Conservation (phyloP, 2,329 filamentous ascomycete genomes). For the Colletotrichum sp. region DNA sequence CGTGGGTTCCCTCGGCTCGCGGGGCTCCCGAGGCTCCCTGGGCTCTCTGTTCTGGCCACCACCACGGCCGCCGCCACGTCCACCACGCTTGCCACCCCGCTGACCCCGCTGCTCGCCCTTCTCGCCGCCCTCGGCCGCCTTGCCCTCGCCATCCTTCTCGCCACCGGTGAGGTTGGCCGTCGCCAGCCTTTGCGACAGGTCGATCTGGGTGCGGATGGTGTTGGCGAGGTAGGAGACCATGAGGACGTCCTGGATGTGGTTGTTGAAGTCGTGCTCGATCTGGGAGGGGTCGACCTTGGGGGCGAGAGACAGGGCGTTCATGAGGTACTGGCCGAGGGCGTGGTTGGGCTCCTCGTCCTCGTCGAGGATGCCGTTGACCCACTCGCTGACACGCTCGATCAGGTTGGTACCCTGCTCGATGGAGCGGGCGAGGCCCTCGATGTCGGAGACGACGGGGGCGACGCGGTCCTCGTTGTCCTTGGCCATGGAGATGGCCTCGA, state of each 20-base stretch:
- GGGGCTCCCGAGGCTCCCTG: conserved; percentile 51
- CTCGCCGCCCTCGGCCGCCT: conserved; percentile 46
- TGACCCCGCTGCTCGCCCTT: conserved; percentile 50
- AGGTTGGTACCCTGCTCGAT: conserved; percentile 88
- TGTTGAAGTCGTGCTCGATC: conserved; percentile 99
- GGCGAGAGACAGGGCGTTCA: conserved; percentile 90
- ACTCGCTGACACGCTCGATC: conserved; percentile 89
- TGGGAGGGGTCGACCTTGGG: conserved; percentile 92
- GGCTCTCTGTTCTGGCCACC: conserved; percentile 44
- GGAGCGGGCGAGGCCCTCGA: conserved; percentile 85
- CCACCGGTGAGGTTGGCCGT: conserved; percentile 68
- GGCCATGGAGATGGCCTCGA: conserved; percentile 85
- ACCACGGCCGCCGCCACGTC: conserved; percentile 56
- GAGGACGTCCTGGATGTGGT: conserved; percentile 98
- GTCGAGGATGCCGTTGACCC: conserved; percentile 92
- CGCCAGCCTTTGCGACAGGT: conserved; percentile 92
- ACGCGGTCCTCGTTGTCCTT: conserved; percentile 79
- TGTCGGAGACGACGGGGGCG: conserved; percentile 79
- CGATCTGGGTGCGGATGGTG: conserved; percentile 98
- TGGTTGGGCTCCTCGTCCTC: conserved; percentile 91
- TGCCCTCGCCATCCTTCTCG: conserved; percentile 56
- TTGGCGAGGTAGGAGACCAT: conserved; percentile 98
- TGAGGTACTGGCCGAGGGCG: conserved; percentile 90
- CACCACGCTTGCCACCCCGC: conserved; percentile 52
- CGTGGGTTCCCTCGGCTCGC: conserved; percentile 45